Conservation (phyloP, 2,329 filamentous ascomycete species). For the Elsinoe necatrix region DNA sequence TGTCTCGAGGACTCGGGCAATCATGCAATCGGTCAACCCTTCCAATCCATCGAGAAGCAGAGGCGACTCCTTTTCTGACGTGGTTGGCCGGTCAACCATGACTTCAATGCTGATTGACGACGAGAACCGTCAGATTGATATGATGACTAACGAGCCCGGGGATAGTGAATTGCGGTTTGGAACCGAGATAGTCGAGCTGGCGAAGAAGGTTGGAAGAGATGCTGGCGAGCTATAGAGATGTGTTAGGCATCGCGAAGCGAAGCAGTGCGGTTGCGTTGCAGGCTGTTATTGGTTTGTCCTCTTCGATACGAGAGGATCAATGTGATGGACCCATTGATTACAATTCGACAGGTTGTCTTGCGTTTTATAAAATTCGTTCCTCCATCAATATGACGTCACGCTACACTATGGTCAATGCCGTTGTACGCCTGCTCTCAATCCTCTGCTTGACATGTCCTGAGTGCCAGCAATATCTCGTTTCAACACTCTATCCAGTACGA, state of each 20-base stretch:
- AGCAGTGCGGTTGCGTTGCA: not conserved
- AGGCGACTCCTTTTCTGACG: not conserved
- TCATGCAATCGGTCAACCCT: not conserved
- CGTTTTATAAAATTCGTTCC: not conserved
- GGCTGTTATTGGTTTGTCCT: no score
- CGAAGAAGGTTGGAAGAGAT: slow-evolving; percentile 3
- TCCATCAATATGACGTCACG: not conserved
- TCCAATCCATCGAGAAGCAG: not conserved
- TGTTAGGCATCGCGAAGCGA: not conserved
- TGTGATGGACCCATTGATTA: no score
- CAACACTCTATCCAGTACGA: no score
- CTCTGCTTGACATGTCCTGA: no score
- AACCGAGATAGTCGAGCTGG: not conserved
- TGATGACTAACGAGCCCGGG: slow-evolving; percentile 11
- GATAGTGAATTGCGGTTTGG: not conserved
- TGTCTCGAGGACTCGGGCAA: not conserved
- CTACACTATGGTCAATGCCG: not conserved
- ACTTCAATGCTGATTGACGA: slow-evolving; percentile 12
- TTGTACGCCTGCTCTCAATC: no score
- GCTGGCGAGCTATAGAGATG: not conserved
- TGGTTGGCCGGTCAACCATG: slow-evolving; percentile 7
- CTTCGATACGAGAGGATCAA: no score
- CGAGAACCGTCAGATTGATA: slow-evolving; percentile 8
- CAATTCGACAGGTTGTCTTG: no score
- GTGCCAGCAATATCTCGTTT: no score